phyloP scores from a whole-genome alignment of 176 grass and related monocot genomes.

The Ensete glaucum region DNA sequence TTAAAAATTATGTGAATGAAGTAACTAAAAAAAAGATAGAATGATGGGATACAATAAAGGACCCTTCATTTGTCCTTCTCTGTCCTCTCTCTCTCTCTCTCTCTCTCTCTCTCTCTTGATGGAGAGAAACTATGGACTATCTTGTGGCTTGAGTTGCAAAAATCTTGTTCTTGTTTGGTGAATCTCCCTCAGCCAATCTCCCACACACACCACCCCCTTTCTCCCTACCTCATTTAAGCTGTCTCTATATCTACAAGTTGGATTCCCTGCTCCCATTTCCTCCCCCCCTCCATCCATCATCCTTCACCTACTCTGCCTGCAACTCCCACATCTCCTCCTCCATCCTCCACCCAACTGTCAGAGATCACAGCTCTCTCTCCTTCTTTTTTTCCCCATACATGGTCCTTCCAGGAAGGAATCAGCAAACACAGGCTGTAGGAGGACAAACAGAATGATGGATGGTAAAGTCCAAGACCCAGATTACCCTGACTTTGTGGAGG shows the following conservation, averaged over 20 bases:
- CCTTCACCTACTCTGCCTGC: background rate
- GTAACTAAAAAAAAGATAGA: no score
- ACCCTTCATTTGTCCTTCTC: no score
- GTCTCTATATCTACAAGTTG: background rate
- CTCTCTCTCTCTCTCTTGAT: no score
- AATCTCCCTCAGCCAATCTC: no score
- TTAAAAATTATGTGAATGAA: no score
- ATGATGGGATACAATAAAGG: no score
- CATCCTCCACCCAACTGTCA: background rate
- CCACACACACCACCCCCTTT: background rate
- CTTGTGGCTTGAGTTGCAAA: no score
- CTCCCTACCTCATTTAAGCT: background rate
- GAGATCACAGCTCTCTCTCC: background rate
- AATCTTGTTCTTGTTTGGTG: no score
- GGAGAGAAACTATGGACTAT: no score
- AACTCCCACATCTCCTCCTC: background rate
- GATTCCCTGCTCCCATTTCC: background rate
- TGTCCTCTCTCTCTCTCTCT: no score
- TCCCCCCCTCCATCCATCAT: background rate
- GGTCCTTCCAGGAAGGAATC: background rate
- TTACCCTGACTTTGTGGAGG: slow-evolving; percentile 63
- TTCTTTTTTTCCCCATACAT: no score
- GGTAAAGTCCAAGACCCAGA: slow-evolving; percentile 28
- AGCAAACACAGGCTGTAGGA: background rate
- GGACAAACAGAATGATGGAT: slow-evolving; percentile 46